A percentile compares a stretch with the other conserved stretches of the same genome.
These are phyloP conservation scores for Sindora glabra DNA, from an alignment of 306 rosid genomes.

Conservation along the genomic window DNA sequence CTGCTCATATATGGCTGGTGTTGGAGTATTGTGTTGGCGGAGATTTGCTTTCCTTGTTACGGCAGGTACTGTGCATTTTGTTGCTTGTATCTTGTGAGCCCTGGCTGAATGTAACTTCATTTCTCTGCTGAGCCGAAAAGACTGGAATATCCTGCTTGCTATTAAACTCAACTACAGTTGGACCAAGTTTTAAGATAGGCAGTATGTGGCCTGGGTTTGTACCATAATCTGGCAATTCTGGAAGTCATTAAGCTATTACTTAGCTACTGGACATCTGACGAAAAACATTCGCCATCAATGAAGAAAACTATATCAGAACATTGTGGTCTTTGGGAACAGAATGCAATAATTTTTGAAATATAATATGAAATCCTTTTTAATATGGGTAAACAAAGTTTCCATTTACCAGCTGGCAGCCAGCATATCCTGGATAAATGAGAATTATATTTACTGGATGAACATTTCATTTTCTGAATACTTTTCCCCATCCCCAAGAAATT, in stretches of 20 bases:
- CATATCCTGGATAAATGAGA: background rate
- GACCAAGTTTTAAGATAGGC: background rate
- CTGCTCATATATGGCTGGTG: conserved; percentile 96
- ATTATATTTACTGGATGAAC: background rate
- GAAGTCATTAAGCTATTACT: background rate
- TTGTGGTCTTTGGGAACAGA: background rate
- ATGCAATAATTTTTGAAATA: background rate
- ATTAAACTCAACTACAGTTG: background rate
- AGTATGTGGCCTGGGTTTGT: background rate
- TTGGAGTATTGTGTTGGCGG: conserved; percentile 98
- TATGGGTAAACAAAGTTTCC: background rate
- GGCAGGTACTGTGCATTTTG: conserved; percentile 48
- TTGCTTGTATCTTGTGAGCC: background rate
- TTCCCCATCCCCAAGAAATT: background rate
- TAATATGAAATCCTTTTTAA: background rate
- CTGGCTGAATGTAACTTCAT: background rate
- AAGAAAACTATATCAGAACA: background rate
- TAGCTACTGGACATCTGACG: background rate
- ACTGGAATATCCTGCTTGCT: background rate
- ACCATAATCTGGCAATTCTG: too few species aligned
- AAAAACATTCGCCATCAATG: background rate
- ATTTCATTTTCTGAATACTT: background rate
- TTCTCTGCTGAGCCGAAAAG: background rate
- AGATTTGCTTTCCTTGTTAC: conserved; percentile 70
- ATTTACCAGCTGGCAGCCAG: background rate